These are phyloP conservation scores for Pyrenochaeta sp. DNA, from an alignment of 2,329 filamentous ascomycete genomes.

Conservation along the genomic window DNA sequence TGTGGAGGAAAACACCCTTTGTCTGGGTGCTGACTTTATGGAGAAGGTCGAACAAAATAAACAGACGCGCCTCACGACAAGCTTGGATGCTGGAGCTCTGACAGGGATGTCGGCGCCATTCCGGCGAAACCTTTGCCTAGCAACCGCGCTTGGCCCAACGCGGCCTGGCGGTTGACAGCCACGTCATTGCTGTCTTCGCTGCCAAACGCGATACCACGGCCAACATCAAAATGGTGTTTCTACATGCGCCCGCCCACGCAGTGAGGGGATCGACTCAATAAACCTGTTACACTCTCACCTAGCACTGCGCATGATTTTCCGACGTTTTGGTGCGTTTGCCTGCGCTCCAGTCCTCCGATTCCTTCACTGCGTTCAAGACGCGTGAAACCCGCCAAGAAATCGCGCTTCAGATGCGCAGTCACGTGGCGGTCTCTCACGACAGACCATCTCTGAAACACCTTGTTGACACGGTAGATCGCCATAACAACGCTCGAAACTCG, in stretches of 20 bases:
- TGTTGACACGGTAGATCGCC: slow-evolving; percentile 22
- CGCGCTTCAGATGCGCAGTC: slow-evolving; percentile 16
- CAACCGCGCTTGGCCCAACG: slow-evolving; percentile 6
- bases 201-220: slow-evolving; percentile 20
- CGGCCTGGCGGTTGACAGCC: not conserved
- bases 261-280: slow-evolving; percentile 2
- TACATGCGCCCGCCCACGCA: slow-evolving; percentile 23
- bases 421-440: slow-evolving; percentile 15
- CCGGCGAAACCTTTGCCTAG: slow-evolving; percentile 8
- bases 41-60: slow-evolving; percentile 21
- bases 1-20: slow-evolving; percentile 33
- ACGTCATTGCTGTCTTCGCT: slow-evolving; percentile 20
- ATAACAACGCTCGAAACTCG: slow-evolving; percentile 18
- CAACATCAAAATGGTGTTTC: slow-evolving; percentile 21
- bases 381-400: too few relatives aligned
- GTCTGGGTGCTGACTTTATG: slow-evolving; percentile 35
- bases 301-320: not conserved
- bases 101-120: slow-evolving; percentile 12
- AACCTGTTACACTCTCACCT: not conserved
- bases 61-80: slow-evolving; percentile 7
- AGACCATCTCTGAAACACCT: slow-evolving; percentile 18
- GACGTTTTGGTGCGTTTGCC: not conserved
- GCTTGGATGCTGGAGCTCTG: slow-evolving; percentile 8
- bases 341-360: not conserved
- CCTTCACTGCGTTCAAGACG: slow-evolving; percentile 10